These are phyloP conservation scores for Plantago lanceolata DNA, from an alignment of 305 asterid species.

Conservation along the genomic window DNA sequence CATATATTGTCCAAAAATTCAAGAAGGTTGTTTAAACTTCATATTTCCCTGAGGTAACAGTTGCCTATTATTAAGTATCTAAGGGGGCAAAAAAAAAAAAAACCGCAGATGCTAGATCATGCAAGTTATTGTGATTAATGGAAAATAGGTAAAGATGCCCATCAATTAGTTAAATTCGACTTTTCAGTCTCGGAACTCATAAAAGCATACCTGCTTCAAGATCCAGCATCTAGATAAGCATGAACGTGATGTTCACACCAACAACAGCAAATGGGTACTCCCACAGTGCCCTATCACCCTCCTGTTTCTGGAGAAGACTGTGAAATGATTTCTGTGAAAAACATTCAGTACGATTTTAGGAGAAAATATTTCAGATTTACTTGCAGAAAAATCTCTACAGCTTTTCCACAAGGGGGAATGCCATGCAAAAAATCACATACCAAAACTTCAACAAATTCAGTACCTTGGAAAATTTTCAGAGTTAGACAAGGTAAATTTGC, in stretches of 20 bases:
- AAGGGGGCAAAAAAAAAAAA: too few species aligned
- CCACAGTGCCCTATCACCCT: slow-evolving; percentile 96
- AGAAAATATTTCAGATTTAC: slow-evolving; percentile 9
- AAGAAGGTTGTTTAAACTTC: too few species aligned
- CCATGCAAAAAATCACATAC: background rate
- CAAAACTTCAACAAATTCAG: background rate
- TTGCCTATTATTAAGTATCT: too few species aligned
- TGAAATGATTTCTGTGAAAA: slow-evolving; percentile 81
- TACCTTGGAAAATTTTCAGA: too few species aligned
- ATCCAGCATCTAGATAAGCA: slow-evolving; percentile 99
- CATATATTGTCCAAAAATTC: too few species aligned
- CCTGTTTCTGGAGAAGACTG: slow-evolving; percentile 92
- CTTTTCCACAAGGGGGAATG: slow-evolving; percentile 8
- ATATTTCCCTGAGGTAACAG: too few species aligned
- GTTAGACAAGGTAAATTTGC: background rate
- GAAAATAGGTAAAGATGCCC: background rate
- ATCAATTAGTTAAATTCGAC: background rate
- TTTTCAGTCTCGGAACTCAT: slow-evolving; percentile 18
- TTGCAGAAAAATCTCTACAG: background rate
- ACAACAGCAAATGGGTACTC: slow-evolving; percentile 99
- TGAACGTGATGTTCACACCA: slow-evolving; percentile 97
- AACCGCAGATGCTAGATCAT: too few species aligned
- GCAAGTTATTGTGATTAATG: too few species aligned
- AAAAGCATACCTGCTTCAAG: slow-evolving; percentile 77
- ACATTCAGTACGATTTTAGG: slow-evolving; percentile 21